Evolutionary conservation across 148 eudicot species (phyloP), one percentile per base, ranked within the genome.

Genomic region (Arbutus unedo): DNA sequence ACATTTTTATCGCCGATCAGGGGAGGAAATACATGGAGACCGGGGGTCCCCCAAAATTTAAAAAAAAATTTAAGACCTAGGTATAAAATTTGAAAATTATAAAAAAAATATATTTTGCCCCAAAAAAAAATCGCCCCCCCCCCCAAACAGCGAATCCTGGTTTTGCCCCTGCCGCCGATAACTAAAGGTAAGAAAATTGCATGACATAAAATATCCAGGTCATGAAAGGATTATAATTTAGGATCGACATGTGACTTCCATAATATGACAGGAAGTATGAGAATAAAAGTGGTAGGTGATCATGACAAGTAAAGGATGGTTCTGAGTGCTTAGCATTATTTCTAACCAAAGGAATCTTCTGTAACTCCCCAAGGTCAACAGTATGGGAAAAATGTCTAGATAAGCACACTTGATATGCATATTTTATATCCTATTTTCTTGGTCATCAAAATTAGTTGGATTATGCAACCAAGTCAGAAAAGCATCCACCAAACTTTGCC

Each of bases 401-500:
- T 16, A 74, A 74, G 54, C 54, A 47, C 77, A 47, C 16, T 21
- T 19, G 53, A 47, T n/a, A 74, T 74, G 77, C n/a, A 7, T 74
- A 8, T 74, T 74, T n/a, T 74, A 74, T 19, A 31, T 31, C 38
- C 38, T 31, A 31, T 31, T 31, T 31, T 31, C 38, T 31, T 47
- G n/a, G 77, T 47, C 3, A 47, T 8, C 76, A 19, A 9, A 47
- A 48, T 19, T 74, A 21, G 77, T 47, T 48, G 49, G 38, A 74
- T 4, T 4, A 45, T 10, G 38, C 77, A 47, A 71, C 0, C 75
- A 44, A 74, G 54, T 74, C 54, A 48, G 31, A 74, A n/a, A 45
- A 47, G 54, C 48, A 16, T 41, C 31, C 54, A 74, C 77, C 77
- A n/a, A 74, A 74, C 77, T 74, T 8, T 64, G 23, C 76, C 25